Evolutionary conservation across 768 basidiomycete genomes (phyloP), one percentile per base, ranked within the genome.

Genomic region (Amanita polypyramis): DNA sequence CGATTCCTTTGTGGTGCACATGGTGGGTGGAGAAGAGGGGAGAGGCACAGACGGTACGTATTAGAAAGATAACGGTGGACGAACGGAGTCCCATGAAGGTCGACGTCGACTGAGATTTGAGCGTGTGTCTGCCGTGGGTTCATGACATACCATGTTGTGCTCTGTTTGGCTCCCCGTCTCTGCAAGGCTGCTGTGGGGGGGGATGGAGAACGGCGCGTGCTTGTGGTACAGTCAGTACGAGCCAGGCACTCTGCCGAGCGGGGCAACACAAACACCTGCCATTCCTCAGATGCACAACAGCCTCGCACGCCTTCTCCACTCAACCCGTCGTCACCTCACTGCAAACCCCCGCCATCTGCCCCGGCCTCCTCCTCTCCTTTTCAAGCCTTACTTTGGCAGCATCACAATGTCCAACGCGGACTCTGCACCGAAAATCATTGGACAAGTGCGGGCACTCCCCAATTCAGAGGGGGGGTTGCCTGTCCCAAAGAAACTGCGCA

Each of bases 401-500:
- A 43, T n/a, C n/a, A n/a, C n/a, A n/a, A n/a, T 43, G 41, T 30
- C 41, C n/a, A 30, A n/a, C 21, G 12, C 21, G 25, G 23, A 30
- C n/a, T 21, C 41, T 1, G 43, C 39, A 9, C 20, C 20, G 20
- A 47, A 29, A 20, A 27, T 29, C 21, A 9, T 21, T 17, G 11
- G 21, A 0, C 25, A 39, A 39, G 47, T 17, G 2, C 47, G 39
- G 7, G 12, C 39, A 3, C 60, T 54, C 14, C 47, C 58, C 1
- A 41, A 53, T 4, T 35, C 47, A 32, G 58, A 58, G 32, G 41
- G 49, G 33, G 58, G 59, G 11, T 45, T 57, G 32, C 63, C 61
- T 34, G 50, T 50, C 32, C 55, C 53, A 11, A 67, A 67, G 53
- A 65, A 61, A 51, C 57, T 55, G 25, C 60, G 60, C 19, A 39